Base-by-base conservation (phyloP, 2,329 filamentous ascomycete species). In the Boeremia lycopersici region DNA sequence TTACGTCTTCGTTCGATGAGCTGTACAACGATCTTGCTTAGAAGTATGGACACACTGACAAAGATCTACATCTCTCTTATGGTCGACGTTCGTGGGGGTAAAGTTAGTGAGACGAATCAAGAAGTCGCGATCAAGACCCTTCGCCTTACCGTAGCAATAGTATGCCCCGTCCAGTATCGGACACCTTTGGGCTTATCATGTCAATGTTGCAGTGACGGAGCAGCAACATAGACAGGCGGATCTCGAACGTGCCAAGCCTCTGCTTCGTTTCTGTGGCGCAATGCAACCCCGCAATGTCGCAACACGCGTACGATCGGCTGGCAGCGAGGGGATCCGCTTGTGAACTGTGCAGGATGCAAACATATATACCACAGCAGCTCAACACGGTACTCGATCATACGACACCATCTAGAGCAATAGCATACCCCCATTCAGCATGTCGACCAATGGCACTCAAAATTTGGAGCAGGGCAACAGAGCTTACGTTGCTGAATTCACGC, bases 401-500 rank as follows among this genome's bases (percentile, higher is more conserved):
- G 29, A 41, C 8, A 36, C 10, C 5, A 6, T n/a, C 28, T 10
- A 25, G 28, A 17, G 28, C 17, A 40, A 26, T 38, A 33, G 7
- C 13, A 33, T 19, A n/a, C 8, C 19, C 19, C 10, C 26, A 9
- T 26, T 19, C 34, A 62, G 11, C 17, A 78, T 79, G 77, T 67
- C 77, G 25, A 77, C 80, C 40, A 69, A 76, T 12, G 79, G 80
- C 50, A 82, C 85, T 63, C 71, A 82, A 58, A 84, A 85, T 54
- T 71, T 88, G 19, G 77, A 82, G 48, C 71, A 79, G 41, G 81
- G 81, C 42, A 89, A 89, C 70, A 79, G 78, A 29, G 74, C 79
- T 29, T 87, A 88, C 65, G 81, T 79, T 4, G 74, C 78, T 2
- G 75, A 71, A 2, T 93, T 92, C 73, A 84, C 79, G n/a, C 79